These are phyloP conservation scores for Paxillus involutus DNA, from an alignment of 768 basidiomycete species.

Conservation along the genomic window DNA sequence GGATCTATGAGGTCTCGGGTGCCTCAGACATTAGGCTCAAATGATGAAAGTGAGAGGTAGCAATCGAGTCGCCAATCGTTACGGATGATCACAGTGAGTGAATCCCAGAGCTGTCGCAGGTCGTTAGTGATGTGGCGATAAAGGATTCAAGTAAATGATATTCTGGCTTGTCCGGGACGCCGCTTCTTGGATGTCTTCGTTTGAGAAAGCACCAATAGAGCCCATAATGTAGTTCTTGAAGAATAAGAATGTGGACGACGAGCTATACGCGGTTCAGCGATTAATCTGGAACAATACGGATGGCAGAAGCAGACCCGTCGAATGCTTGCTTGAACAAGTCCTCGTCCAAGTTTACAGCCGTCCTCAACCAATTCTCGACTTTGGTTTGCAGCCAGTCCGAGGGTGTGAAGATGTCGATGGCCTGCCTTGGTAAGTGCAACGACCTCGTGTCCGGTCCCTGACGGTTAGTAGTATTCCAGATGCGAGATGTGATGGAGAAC, in stretches of 20 bases:
- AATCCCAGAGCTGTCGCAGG: conserved; percentile 36
- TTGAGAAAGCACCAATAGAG: conserved; percentile 22
- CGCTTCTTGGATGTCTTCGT: conserved; percentile 9
- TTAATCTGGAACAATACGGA: not conserved
- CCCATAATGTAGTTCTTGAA: conserved; percentile 38
- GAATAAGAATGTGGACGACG: conserved; percentile 39
- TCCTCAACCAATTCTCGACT: conserved; percentile 27
- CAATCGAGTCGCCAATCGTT: conserved; percentile 54
- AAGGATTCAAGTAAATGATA: no score
- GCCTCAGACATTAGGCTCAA: conserved; percentile 48
- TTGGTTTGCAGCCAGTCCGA: conserved; percentile 20
- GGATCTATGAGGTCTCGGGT: conserved; percentile 32
- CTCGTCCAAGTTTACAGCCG: conserved; percentile 10
- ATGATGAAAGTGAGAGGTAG: conserved; percentile 46
- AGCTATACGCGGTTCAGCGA: conserved; percentile 13
- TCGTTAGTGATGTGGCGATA: conserved; percentile 18
- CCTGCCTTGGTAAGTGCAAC: conserved; percentile 17
- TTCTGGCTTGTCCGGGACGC: conserved; percentile 31
- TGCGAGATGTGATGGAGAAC: no score
- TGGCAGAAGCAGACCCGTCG: conserved; percentile 31
- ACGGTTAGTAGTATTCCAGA: no score
- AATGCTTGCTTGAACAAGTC: conserved; percentile 36
- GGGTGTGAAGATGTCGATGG: conserved; percentile 21
- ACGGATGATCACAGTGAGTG: conserved; percentile 41
- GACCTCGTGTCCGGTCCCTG: no score